Evolutionary conservation across 2,329 filamentous ascomycete genomes (phyloP), one percentile per base, ranked within the genome.

Genomic region (Fusarium palustre): DNA sequence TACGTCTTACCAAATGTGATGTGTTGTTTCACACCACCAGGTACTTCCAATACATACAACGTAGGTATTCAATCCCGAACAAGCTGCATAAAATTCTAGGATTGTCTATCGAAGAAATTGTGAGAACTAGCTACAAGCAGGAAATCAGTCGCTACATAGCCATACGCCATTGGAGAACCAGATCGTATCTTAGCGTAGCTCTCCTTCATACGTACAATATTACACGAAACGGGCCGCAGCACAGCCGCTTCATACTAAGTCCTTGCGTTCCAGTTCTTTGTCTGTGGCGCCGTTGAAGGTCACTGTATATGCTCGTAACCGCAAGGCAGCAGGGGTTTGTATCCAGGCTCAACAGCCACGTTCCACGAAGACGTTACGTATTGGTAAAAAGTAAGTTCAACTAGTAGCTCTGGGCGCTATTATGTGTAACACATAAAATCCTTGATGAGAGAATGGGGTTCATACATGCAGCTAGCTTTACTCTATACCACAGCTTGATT

Each of bases 141-240:
- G 22, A 48, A 28, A 16, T 16, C 18, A 11, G 28, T 20, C 33
- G 46, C 24, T 48, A 34, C 20, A 31, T 30, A 30, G 5, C 25
- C 30, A 20, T 34, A 22, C 43, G 20, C 54, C 38, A 38, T 67
- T 46, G 33, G 33, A 28, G 49, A 55, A 33, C n/a, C 41, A 39
- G 48, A 52, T 45, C 43, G 42, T 38, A 25, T 59, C 39, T 20
- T 20, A 33, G 20, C 24, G 5, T 38, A 56, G 31, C 41, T 43
- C 24, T 66, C 45, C 47, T 46, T 34, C 33, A 33, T 31, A 34
- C 33, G 30, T 50, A 43, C 16, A 56, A 25, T 12, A 52, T 64
- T 42, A 31, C 67, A 68, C 63, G 16, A 55, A 54, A 70, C 55
- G 54, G 58, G 49, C 34, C n/a, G 47, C 66, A 45, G 34, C 36